Evolutionary conservation across 139 green algal species (phyloP), one percentile per base, ranked within the genome.

Genomic region (Limnomonas spitsbergensis): DNA sequence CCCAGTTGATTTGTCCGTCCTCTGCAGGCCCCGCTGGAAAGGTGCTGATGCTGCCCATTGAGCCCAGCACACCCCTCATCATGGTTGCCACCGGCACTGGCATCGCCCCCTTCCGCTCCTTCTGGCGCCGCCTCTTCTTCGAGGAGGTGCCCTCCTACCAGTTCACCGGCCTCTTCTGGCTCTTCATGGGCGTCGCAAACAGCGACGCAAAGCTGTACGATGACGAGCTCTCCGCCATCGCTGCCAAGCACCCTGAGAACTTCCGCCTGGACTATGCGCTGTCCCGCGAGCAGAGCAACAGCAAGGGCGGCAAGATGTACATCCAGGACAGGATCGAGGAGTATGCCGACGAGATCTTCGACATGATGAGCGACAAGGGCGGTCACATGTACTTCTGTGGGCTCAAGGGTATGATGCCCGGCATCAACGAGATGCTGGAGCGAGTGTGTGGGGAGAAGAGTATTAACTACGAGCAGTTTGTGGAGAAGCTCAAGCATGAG

Each of bases 101-200:
- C 81, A 99, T 99, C 77, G 96, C 96, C 2, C 96, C 96, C 52
- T 98, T 97, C 93, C 92, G 96, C 83, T 89, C 92, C 39, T 99
- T 98, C 95, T 94, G 92, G 89, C 91, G 94, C 78, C 92, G 96
- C 76, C 88, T 91, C 82, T 99, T 98, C 88, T 88, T 94, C 80
- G 96, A 99, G 90, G 86, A 97, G 73, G 85, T 98, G 36, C 92
- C 93, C 83, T 91, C 84, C 88, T 99, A 94, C 89, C 95, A 98
- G 89, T 98, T 95, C 85, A 90, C 74, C 40, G 95, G 95, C 76
- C 92, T 98, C 29, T 89, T 94, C 76, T 99, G 96, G 96, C 85
- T 99, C 14, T 99, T 99, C 94, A 98, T 99, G 94, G 96, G 96
- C 47, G 94, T 97, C n/a, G 96, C 96, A 84, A 99, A 99, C 93